Evolutionary conservation across 345 rosid species (phyloP).

Genomic region (Excoecaria cochinchinensis): DNA sequence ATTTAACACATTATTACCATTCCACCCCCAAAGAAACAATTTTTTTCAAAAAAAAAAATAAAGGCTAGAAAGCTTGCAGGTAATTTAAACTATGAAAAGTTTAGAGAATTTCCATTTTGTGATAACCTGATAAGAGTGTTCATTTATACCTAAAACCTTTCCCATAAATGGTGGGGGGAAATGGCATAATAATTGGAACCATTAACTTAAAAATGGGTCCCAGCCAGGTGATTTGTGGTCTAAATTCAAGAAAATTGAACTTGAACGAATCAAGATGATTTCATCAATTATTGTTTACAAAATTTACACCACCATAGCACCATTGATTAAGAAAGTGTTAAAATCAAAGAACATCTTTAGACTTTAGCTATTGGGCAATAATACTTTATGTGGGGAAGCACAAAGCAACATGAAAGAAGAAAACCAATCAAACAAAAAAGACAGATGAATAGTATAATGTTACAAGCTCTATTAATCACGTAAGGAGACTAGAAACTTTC

Average conservation of each 20-base stretch:
- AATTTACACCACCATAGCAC: not conserved
- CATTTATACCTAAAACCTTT: no score
- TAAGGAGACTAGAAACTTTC: conserved; percentile 19
- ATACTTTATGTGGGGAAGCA: conserved; percentile 11
- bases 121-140: no score
- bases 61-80: no score
- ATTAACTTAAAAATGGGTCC: no score
- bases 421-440: conserved; percentile 6
- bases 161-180: no score
- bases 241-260: not conserved
- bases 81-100: no score
- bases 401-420: conserved; percentile 8
- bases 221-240: no score
- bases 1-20: no score
- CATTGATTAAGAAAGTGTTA: not conserved
- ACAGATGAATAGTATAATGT: not conserved
- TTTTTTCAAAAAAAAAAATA: no score
- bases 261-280: not conserved
- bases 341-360: conserved; percentile 4
- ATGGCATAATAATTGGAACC: no score
- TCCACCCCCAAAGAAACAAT: no score
- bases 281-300: conserved; percentile 1
- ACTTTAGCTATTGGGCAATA: conserved; percentile 4
- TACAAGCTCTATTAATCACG: conserved; percentile 2
- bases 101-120: no score